Percentiles rank a stretch among this genome's conserved stretches.
phyloP scores from a whole-genome alignment of 1,284 basidiomycete genomes.

The Malassezia pachydermatis region DNA sequence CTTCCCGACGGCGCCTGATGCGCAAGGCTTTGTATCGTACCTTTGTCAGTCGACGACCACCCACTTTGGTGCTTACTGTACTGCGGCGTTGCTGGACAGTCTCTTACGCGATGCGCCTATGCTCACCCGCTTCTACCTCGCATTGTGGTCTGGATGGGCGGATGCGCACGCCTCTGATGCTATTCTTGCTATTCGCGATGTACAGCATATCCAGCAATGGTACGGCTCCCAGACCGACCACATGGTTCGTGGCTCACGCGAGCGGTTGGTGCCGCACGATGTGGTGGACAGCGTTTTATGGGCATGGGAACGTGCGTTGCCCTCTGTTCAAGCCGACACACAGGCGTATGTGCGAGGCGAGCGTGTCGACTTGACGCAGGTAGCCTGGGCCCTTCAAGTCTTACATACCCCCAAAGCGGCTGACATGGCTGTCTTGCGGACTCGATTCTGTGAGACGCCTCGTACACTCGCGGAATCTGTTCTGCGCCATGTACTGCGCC shows the following conservation, averaged over 20 bases:
- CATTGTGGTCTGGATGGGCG: constrained; percentile 55
- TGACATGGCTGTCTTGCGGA: constrained; percentile 1
- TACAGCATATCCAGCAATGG: constrained; percentile 1
- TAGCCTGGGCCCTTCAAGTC: background rate
- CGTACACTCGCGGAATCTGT: background rate
- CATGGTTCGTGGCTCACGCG: constrained; percentile 4
- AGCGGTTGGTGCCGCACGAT: constrained; percentile 8
- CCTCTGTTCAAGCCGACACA: background rate
- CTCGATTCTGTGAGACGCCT: background rate
- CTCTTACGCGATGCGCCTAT: constrained; percentile 76
- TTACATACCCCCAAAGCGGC: background rate
- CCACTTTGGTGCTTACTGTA: constrained; percentile 51
- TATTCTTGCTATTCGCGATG: background rate
- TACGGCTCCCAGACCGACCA: background rate
- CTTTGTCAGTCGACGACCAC: constrained; percentile 15
- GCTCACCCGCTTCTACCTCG: constrained; percentile 63
- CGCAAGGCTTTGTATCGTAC: constrained; percentile 28
- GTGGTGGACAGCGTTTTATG: constrained; percentile 2
- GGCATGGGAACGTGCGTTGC: background rate
- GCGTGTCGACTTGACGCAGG: background rate
- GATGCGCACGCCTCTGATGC: background rate
- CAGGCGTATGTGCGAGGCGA: background rate
- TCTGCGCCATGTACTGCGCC: constrained; percentile 4
- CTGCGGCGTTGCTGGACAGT: constrained; percentile 71
- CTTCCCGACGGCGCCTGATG: constrained; percentile 62